phyloP scores from a whole-genome alignment of 2,329 filamentous ascomycete species.

The Simplicillium sp. region DNA sequence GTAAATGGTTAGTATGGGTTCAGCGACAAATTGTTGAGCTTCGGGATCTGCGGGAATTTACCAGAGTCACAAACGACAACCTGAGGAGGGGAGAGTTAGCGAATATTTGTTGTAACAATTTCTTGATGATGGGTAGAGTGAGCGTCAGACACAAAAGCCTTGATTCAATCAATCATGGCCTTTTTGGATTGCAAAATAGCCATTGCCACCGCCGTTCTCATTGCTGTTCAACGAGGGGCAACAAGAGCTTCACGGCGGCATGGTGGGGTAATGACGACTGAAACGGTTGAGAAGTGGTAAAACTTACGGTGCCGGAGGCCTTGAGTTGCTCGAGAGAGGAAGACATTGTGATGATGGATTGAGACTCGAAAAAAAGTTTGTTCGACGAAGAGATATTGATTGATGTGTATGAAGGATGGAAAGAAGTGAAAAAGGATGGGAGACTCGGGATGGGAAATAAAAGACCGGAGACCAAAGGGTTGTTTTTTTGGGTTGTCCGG shows the following conservation, averaged over 20 bases:
- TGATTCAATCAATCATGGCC: background rate
- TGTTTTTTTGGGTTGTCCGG: no score
- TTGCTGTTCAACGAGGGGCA: background rate
- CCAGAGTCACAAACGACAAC: slow-evolving; percentile 96
- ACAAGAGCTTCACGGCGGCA: background rate
- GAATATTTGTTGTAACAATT: background rate
- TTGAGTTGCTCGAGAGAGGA: slow-evolving; percentile 95
- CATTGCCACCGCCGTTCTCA: background rate
- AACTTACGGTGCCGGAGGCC: slow-evolving; percentile 85
- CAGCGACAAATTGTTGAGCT: slow-evolving; percentile 1
- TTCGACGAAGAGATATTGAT: background rate
- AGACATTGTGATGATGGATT: slow-evolving; percentile 49
- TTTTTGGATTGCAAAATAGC: background rate
- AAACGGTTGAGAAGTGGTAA: slow-evolving; percentile 6
- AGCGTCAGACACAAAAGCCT: background rate
- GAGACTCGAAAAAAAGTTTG: slow-evolving; percentile 2
- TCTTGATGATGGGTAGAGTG: background rate
- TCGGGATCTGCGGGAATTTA: slow-evolving; percentile 36
- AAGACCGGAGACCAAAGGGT: background rate
- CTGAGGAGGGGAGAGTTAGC: slow-evolving; percentile 31
- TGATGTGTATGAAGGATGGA: background rate
- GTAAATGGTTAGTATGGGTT: slow-evolving; percentile 18
- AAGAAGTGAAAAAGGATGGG: background rate
- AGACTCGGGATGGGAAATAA: background rate
- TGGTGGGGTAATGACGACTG: background rate